These are phyloP conservation scores for Plasmodium reichenowi DNA, from an alignment of 169 alveolate genomes.

Conservation along the genomic window DNA sequence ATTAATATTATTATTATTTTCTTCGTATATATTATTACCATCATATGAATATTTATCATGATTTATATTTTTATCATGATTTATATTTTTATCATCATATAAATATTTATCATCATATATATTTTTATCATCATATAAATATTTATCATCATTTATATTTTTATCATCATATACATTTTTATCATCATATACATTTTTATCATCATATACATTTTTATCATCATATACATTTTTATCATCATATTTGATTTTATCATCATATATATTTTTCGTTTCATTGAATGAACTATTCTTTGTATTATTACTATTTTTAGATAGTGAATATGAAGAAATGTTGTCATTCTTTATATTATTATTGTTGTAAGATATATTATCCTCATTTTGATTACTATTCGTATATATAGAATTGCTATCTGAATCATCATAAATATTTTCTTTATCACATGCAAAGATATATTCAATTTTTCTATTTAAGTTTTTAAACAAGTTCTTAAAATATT, in stretches of 20 bases:
- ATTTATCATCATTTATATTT: no score
- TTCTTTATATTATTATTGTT: neutral
- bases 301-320: slow-evolving; percentile 3
- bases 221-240: neutral
- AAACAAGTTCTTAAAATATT: slow-evolving; percentile 35
- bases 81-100: neutral
- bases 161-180: neutral
- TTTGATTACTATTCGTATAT: slow-evolving; percentile 9
- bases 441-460: slow-evolving; percentile 12
- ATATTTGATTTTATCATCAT: neutral
- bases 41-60: neutral
- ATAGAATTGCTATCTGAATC: neutral
- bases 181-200: neutral
- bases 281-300: neutral
- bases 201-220: neutral
- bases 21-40: neutral
- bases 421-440: neutral
- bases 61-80: neutral
- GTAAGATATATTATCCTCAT: neutral
- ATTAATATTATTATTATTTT: neutral
- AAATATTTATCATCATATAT: neutral
- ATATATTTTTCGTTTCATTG: neutral
- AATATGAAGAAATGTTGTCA: neutral
- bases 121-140: neutral
- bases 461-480: slow-evolving; percentile 44